Base-by-base conservation (phyloP, 495 filamentous ascomycete genomes). In the Neurospora discreta region DNA sequence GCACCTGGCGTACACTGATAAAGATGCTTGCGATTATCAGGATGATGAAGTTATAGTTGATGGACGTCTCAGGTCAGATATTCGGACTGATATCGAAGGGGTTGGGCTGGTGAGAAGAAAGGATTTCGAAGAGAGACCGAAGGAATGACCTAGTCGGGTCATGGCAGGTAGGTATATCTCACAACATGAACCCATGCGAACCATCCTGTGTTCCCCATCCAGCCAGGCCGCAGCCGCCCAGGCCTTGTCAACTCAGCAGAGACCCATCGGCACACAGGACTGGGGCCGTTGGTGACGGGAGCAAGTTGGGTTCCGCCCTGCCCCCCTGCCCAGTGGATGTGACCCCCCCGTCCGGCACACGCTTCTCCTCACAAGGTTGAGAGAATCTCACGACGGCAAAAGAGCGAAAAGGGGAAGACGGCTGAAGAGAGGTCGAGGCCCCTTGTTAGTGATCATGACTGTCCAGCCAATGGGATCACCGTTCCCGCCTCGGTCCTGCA, bases 401-500 rank as follows among this genome's bases (percentile, higher is more conserved):
- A 60, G 68, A 77, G 74, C 77, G 46, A 78, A 72, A 44, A 15
- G 60, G 69, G 52, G 40, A 74, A 73, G 73, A 70, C 4, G 72
- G 71, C 68, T 71, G 73, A 70, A 72, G 39, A 72, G 58, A 58
- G 68, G 73, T 77, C 75, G 76, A 75, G 73, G 73, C 77, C 77
- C 77, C 72, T 78, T 78, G 78, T 73, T 75, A 58, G 52, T 68
- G 60, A 74, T 41, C 58, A 65, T 60, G 38, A 5, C 11, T 23
- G 70, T 65, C 26, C 43, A 73, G 71, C 78, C 78, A 80, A 80
- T 80, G 52, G 70, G 69, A 43, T 70, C 16, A 30, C 69, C 60
- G 39, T 74, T 10, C 43, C 76, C 77, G 74, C 75, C 75, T 77
- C 77, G 76, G 70, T 69, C 65, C 74, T 76, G 76, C 74, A 71